Conservation (phyloP, 1,284 basidiomycete genomes). For the Ceratobasidium papillatum region DNA sequence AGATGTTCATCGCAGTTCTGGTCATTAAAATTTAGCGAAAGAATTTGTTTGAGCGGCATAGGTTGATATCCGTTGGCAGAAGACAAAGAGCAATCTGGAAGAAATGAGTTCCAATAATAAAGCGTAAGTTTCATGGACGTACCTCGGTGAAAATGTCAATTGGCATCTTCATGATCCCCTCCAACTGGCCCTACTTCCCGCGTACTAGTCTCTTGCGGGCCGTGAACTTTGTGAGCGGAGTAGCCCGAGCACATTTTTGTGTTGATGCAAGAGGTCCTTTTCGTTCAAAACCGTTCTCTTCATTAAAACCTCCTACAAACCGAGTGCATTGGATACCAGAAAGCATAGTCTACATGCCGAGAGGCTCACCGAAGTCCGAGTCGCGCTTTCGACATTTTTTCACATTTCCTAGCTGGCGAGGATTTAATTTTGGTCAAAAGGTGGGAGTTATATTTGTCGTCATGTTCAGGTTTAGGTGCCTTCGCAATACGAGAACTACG, state of each 20-base stretch:
- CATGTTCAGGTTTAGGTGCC: not conserved
- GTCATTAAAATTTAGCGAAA: conserved; percentile 46
- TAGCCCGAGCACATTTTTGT: not conserved
- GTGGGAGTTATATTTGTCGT: not conserved
- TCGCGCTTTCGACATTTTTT: not conserved
- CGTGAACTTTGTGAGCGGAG: not conserved
- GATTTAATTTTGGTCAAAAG: not conserved
- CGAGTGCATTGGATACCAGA: not conserved
- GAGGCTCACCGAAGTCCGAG: not conserved
- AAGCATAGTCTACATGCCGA: not conserved
- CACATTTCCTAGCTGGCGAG: not conserved
- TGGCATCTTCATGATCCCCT: conserved; percentile 48
- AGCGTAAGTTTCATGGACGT: conserved; percentile 7
- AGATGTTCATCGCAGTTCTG: conserved; percentile 40
- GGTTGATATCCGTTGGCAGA: conserved; percentile 48
- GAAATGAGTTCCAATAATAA: no score
- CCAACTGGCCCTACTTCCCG: conserved; percentile 42
- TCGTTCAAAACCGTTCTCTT: not conserved
- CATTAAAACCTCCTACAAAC: not conserved
- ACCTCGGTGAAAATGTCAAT: conserved; percentile 51
- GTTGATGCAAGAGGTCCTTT: not conserved
- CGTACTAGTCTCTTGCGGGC: conserved; percentile 22
- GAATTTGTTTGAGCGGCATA: conserved; percentile 47
- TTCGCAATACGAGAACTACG: not conserved
- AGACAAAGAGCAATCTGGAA: conserved; percentile 47